Conservation (phyloP, 352 stramenopile species). For the Phytophthora fragariaefolia region DNA sequence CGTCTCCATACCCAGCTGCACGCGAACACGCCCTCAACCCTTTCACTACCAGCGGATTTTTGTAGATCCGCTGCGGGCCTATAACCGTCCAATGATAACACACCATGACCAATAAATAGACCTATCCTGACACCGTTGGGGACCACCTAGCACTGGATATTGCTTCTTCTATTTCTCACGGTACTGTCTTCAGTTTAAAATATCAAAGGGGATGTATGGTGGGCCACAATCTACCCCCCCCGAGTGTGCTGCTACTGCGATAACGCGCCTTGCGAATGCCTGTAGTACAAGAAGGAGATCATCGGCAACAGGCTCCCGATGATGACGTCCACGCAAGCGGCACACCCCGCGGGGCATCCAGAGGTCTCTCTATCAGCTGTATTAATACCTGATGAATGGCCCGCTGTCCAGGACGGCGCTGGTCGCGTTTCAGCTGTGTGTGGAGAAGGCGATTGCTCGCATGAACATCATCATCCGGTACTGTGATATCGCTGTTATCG, state of each 20-base stretch:
- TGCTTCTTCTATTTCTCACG: neutral
- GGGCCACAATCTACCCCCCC: neutral
- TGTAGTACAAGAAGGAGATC: neutral
- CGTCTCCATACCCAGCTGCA: no score
- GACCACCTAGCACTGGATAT: no score
- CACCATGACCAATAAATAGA: neutral
- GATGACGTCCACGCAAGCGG: neutral
- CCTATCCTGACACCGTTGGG: neutral
- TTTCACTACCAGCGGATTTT: neutral
- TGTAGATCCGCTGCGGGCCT: neutral
- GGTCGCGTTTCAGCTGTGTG: neutral
- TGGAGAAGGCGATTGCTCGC: slow-evolving; percentile 1
- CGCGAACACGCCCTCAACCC: no score
- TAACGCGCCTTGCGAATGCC: neutral
- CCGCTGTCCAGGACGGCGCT: neutral
- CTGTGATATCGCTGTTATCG: neutral
- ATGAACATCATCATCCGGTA: neutral
- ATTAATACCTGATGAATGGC: slow-evolving; percentile 1
- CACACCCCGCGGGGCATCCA: neutral
- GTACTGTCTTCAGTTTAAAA: neutral
- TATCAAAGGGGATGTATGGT: neutral
- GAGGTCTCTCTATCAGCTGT: neutral
- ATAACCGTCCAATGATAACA: neutral
- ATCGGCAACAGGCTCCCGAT: no score
- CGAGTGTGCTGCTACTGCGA: slow-evolving; percentile 1